Base-by-base conservation (phyloP, 805 yeast genomes). In the Pichia deserticola region DNA sequence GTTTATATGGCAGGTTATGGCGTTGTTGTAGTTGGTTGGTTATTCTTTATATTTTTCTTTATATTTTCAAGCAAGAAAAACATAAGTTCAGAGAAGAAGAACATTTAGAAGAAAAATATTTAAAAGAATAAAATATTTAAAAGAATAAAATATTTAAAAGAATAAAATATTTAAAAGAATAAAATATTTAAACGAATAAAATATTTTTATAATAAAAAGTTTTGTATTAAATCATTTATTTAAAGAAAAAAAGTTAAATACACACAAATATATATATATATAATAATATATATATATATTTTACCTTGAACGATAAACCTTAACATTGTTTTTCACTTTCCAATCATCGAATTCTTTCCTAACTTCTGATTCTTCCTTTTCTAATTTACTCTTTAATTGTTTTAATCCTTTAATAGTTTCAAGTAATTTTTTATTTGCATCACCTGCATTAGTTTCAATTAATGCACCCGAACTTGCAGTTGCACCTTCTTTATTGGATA, bases 361-460 rank as follows among this genome's bases (percentile, higher is more conserved):
- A 27, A 71, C 66, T 52, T 62, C 63, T 33, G 62, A 52, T 40
- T 69, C 62, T 52, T 78, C 81, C 27, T 62, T 58, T 36, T 61
- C 59, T 50, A 78, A 57, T 34, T 67, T 70, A 36, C 57, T 58
- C 8, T 72, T 55, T 2, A 77, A 74, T 32, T 65, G 60, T 15
- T 63, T 56, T 55, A 77, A 67, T 47, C 84, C 84, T 9, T 65
- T 64, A 27, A 72, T 60, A 57, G 86, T 89, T 29, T 77, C 71
- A 46, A 75, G 72, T 48, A 89, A 67, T 10, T 82, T 73, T 11
- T 82, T 83, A 5, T 76, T 67, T 5, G 90, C 93, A 39, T 86
- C 89, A n/a, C 75, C 82, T 5, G 89, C 93, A 5, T 82, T 75
- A 56, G 86, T 83, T 61, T 89, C 95, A 15, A 90, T 86, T 34